Evolutionary conservation across 2,329 filamentous ascomycete genomes (phyloP), one percentile per base, ranked within the genome.

Genomic region (Ramularia collo-cygni): DNA sequence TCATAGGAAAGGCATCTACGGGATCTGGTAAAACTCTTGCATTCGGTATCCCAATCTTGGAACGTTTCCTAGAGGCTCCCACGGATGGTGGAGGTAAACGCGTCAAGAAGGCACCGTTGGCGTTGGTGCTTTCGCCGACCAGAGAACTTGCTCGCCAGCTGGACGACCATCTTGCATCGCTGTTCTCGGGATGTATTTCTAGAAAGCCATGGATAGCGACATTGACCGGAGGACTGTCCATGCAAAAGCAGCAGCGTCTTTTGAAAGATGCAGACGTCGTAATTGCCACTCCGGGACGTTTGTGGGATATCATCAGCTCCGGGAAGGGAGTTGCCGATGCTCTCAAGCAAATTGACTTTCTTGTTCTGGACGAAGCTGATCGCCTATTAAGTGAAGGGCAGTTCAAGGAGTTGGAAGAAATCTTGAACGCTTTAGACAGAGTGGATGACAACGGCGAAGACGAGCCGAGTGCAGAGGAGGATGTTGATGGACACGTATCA

Each of bases 21-120:
- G 92, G 92, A 50, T 96, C 92, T 10, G 92, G 92, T 53, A 98
- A 98, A 66, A 98, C 92, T 0, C 69, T 98, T 31, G 90, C 92
- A 0, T 98, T 95, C 62, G 87, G 83, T 1, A 88, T 98, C 47
- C 92, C 92, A 0, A 92, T 98, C 40, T 70, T 96, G 8, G 89
- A 98, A 62, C 74, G 76, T 40, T 95, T 83, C 71, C 65, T 98
- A 5, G 74, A 76, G 44, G 58, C 58, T 16, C 44, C 21, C 47
- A 19, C 38, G 13, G 68, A 16, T 31, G 46, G 40, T 27, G 40
- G 44, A 21, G 43, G 37, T 34, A 50, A 41, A 30, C 19, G 30
- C 16, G 64, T 67, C 18, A 56, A 66, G 27, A 56, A 63, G 3
- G 28, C 48, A 8, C 83, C 88, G 0, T 73, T 83, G 38, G 86